These are phyloP conservation scores for Xylariaceae sp. DNA, from an alignment of 2,329 filamentous ascomycete genomes.

Conservation along the genomic window DNA sequence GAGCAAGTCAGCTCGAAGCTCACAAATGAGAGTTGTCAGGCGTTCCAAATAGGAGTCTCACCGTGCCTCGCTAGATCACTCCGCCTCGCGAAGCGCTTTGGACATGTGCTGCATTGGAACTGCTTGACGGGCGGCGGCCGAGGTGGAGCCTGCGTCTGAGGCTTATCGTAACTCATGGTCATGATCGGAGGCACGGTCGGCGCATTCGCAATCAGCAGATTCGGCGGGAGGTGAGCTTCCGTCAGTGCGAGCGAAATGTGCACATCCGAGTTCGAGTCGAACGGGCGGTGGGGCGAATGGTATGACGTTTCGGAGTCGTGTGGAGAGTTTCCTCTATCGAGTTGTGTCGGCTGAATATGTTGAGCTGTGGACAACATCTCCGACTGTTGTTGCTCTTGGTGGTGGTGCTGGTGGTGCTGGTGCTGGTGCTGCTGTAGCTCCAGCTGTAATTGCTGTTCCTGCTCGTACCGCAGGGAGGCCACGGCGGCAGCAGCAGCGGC, in stretches of 20 bases:
- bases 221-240: slow-evolving; percentile 25
- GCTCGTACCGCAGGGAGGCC: slow-evolving; percentile 18
- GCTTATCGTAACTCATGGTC: slow-evolving; percentile 35
- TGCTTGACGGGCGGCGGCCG: slow-evolving; percentile 50
- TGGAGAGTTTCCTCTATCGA: slow-evolving; percentile 53
- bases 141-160: slow-evolving; percentile 29
- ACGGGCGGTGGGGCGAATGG: slow-evolving; percentile 47
- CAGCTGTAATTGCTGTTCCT: no score
- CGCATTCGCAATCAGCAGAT: slow-evolving; percentile 40
- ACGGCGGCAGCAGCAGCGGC: slow-evolving; percentile 22
- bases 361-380: slow-evolving; percentile 24
- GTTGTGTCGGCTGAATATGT: slow-evolving; percentile 26
- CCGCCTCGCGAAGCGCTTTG: slow-evolving; percentile 84
- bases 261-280: slow-evolving; percentile 50
- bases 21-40: not conserved
- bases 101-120: slow-evolving; percentile 84
- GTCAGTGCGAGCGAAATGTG: slow-evolving; percentile 44
- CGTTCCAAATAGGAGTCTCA: slow-evolving; percentile 48
- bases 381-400: not conserved
- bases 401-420: not conserved
- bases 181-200: slow-evolving; percentile 31
- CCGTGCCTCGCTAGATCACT: slow-evolving; percentile 94
- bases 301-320: slow-evolving; percentile 56
- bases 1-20: slow-evolving; percentile 1
- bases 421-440: no score